Conservation (phyloP, 306 rosid genomes). For the barrel medic (Medicago truncatula) region DNA sequence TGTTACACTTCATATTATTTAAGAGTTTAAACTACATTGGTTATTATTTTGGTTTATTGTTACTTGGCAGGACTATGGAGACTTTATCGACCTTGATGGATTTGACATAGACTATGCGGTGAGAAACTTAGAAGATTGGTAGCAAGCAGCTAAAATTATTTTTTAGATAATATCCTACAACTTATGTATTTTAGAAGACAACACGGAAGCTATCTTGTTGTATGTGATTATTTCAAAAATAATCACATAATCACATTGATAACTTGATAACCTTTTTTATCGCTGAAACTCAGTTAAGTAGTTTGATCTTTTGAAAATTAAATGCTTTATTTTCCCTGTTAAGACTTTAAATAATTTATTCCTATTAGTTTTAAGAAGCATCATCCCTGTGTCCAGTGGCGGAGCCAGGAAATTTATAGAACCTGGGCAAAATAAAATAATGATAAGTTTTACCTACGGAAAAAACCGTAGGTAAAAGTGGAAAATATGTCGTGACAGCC, state of each 20-base stretch:
- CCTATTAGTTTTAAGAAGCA: constrained; percentile 19
- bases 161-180: background rate
- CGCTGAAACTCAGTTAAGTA: background rate
- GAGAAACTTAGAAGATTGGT: constrained; percentile 52
- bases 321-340: background rate
- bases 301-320: constrained; percentile 13
- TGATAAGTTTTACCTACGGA: too few species aligned
- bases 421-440: too few species aligned
- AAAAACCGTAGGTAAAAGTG: too few species aligned
- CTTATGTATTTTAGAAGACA: constrained; percentile 12
- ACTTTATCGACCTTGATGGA: constrained; percentile 71
- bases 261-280: constrained; percentile 9
- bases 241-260: constrained; percentile 21
- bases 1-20: background rate
- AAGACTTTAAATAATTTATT: background rate
- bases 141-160: too few species aligned
- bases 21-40: background rate
- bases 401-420: too few species aligned
- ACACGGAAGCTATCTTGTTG: constrained; percentile 6
- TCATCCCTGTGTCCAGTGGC: too few species aligned
- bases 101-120: constrained; percentile 95
- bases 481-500: too few species aligned
- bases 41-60: constrained; percentile 37
- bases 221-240: constrained; percentile 13
- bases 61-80: constrained; percentile 80